Percentiles rank a stretch among this genome's conserved stretches.
phyloP scores from a whole-genome alignment of 2,329 filamentous ascomycete genomes.

The Talaromyces sp. region DNA sequence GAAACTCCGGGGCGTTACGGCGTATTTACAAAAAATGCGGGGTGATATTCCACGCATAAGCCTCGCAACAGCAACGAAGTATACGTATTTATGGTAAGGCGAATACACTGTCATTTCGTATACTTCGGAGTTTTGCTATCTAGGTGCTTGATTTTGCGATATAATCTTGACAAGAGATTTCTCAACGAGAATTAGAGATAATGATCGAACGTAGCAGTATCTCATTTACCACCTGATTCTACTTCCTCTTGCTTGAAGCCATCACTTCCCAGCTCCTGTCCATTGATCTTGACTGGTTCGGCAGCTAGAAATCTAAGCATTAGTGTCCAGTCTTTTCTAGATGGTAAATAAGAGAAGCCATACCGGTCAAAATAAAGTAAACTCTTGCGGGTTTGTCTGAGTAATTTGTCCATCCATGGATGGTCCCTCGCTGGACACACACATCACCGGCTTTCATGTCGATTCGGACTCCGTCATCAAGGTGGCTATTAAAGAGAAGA shows the following conservation, averaged over 20 bases:
- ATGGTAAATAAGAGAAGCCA: not conserved
- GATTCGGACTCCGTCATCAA: slow-evolving; percentile 9
- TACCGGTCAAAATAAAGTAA: slow-evolving; percentile 10
- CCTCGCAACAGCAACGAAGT: not conserved
- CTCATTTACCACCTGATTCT: not conserved
- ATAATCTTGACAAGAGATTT: too few relatives aligned
- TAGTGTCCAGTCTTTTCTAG: not conserved
- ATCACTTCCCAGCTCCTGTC: not conserved
- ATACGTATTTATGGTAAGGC: not conserved
- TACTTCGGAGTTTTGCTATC: not conserved
- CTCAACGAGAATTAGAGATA: too few relatives aligned
- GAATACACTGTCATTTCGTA: not conserved
- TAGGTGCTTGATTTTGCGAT: not conserved
- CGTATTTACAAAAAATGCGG: not conserved
- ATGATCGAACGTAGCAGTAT: not conserved
- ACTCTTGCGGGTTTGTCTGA: not conserved
- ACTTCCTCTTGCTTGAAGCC: slow-evolving; percentile 1
- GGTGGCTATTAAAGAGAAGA: not conserved
- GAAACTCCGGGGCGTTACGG: not conserved
- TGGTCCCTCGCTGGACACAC: slow-evolving; percentile 6
- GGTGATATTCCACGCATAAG: not conserved
- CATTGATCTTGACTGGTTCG: slow-evolving; percentile 3
- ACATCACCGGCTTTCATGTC: slow-evolving; percentile 8
- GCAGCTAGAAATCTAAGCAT: not conserved
- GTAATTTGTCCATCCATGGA: slow-evolving; percentile 10